These are phyloP conservation scores for Raphanus raphanistrum DNA, from an alignment of 345 rosid genomes.

Conservation along the genomic window DNA sequence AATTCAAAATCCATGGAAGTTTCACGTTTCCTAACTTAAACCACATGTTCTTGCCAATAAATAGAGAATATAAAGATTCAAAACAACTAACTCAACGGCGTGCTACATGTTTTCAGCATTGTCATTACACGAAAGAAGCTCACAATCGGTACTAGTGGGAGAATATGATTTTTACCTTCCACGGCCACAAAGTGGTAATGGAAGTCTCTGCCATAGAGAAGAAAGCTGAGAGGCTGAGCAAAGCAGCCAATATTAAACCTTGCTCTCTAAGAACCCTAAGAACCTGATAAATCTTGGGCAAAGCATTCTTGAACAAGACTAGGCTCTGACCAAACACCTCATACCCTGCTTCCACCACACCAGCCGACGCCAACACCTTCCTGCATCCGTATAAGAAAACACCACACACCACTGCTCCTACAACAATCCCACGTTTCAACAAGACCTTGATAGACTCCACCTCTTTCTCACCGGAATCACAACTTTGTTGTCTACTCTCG, in stretches of 20 bases:
- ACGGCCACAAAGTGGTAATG: constrained; percentile 89
- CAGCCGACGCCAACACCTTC: constrained; percentile 61
- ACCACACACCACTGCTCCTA: constrained; percentile 60
- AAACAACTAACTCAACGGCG: not conserved
- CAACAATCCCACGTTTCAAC: constrained; percentile 46
- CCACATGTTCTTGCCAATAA: too few relatives aligned
- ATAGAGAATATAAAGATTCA: constrained; percentile 10
- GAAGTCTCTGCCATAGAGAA: constrained; percentile 97
- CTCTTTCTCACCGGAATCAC: not conserved
- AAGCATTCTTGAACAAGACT: constrained; percentile 52
- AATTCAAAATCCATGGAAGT: not conserved
- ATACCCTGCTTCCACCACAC: constrained; percentile 40
- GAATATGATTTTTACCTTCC: constrained; percentile 62
- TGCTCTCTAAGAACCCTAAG: constrained; percentile 67
- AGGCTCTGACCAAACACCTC: constrained; percentile 56
- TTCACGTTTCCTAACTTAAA: too few relatives aligned
- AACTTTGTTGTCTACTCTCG: constrained; percentile 13
- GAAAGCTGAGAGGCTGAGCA: constrained; percentile 82
- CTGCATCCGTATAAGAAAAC: constrained; percentile 49
- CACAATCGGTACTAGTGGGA: not conserved
- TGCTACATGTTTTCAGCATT: constrained; percentile 2
- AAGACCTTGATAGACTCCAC: constrained; percentile 41
- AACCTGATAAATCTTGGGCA: constrained; percentile 65
- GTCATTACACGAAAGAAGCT: not conserved
- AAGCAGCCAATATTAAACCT: constrained; percentile 59